Base-by-base conservation (phyloP, 495 filamentous ascomycete genomes). In the Penicillium cataractarum region DNA sequence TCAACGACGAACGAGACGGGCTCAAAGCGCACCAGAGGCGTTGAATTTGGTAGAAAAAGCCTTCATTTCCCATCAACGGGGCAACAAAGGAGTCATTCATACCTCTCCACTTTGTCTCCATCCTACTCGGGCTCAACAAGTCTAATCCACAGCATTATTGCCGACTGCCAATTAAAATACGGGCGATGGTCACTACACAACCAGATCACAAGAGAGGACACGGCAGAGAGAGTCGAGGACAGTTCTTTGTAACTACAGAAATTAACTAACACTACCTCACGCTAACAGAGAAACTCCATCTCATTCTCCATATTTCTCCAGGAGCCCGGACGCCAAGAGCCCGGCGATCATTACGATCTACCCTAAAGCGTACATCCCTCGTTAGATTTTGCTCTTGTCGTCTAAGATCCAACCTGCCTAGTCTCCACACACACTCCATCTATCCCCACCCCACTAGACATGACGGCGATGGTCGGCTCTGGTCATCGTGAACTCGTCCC, bases 381-480 rank as follows among this genome's bases (percentile, higher is more conserved):
- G 51, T 54, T 54, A 54, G 51, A 54, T 54, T 32, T 54, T 54
- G 51, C 51, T 54, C 51, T 54, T 31, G 51, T 54, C 31, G 51
- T 32, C 31, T 31, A 54, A 35, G 51, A 54, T 54, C 29, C 24
- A 31, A 8, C 8, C 19, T 12, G 4, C 46, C 46, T 7, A n/a
- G 51, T 26, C 29, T 17, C 51, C 51, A 54, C 51, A 4, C 46
- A 29, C 46, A 50, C 46, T 50, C 24, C 13, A 29, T 50, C 46
- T 50, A 5, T 21, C 40, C 40, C 13, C 7, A n/a, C 42, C 46
- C 46, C 46, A 49, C 46, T 12, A 19, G 46, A 6, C 46, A 50
- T 48, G 7, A 50, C 46, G 24, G 46, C 46, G 46, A 50, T 50
- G 26, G 46, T 50, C 46, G 46, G 46, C 46, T 27, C 46, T 50